Percentiles rank a stretch among this genome's conserved stretches.
Evolutionary conservation across 2,329 filamentous ascomycete genomes (phyloP).

Genomic region (Talaromyces amestolkiae): DNA sequence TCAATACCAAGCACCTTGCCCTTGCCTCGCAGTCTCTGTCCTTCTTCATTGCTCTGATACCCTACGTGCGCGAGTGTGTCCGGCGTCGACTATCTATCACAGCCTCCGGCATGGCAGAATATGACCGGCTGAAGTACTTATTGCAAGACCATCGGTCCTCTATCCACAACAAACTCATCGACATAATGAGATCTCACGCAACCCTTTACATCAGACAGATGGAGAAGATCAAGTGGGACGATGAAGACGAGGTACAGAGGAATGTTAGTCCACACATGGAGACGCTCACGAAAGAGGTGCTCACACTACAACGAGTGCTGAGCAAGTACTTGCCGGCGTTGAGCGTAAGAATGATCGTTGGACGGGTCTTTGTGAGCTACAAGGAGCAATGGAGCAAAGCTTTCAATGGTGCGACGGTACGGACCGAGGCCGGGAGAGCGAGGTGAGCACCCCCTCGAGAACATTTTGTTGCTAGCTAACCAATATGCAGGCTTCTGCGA

Average conservation of each 20-base stretch:
- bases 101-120: conserved; percentile 68
- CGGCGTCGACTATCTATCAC: conserved; percentile 64
- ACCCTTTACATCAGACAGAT: conserved; percentile 71
- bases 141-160: conserved; percentile 85
- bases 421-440: conserved; percentile 65
- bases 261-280: conserved; percentile 74
- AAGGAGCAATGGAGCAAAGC: conserved; percentile 72
- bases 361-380: conserved; percentile 77
- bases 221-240: conserved; percentile 68
- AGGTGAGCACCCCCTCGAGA: conserved; percentile 54
- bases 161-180: conserved; percentile 88
- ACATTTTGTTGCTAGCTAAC: not conserved
- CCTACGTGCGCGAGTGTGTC: conserved; percentile 87
- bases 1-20: conserved; percentile 91
- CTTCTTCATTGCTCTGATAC: conserved; percentile 82
- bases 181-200: conserved; percentile 82
- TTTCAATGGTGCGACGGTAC: conserved; percentile 63
- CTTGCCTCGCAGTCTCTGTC: conserved; percentile 84
- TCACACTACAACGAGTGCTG: conserved; percentile 77
- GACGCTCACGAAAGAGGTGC: conserved; percentile 79
- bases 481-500: conserved; percentile 62
- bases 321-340: conserved; percentile 75
- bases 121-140: conserved; percentile 78
- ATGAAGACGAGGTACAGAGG: conserved; percentile 48
- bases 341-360: conserved; percentile 78